Evolutionary conservation across 2,329 filamentous ascomycete genomes (phyloP).

Genomic region (Emydomyces testavorans): DNA sequence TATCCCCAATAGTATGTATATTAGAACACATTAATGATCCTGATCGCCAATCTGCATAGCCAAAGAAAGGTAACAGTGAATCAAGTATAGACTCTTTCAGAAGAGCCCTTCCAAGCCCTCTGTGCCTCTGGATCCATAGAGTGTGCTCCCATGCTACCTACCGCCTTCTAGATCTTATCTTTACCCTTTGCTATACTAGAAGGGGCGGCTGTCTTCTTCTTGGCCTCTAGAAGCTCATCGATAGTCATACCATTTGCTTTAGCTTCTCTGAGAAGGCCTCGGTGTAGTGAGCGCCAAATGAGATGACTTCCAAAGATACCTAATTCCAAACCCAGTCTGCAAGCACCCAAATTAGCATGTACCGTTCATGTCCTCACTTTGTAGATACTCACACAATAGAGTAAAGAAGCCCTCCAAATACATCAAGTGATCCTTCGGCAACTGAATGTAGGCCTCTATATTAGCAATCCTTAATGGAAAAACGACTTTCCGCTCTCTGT

Average conservation of each 20-base stretch:
- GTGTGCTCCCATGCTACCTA: not conserved
- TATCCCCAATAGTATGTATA: no score
- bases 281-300: conserved; percentile 48
- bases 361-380: not conserved
- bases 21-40: not conserved
- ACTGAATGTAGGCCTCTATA: conserved; percentile 28
- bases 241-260: conserved; percentile 39
- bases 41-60: no score
- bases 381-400: conserved; percentile 43
- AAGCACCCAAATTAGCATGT: not conserved
- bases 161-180: not conserved
- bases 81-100: not conserved
- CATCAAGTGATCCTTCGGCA: conserved; percentile 50
- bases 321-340: conserved; percentile 45
- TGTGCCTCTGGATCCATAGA: not conserved
- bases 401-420: conserved; percentile 50
- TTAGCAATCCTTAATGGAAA: conserved; percentile 11
- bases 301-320: conserved; percentile 51
- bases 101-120: not conserved
- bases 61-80: no score
- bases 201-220: not conserved
- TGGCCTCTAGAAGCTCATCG: conserved; percentile 35
- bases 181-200: not conserved
- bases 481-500: not conserved
- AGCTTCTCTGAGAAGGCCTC: conserved; percentile 42